Percentiles rank a stretch among this genome's conserved stretches.
These are phyloP conservation scores for Peniophora sp. DNA, from an alignment of 1,284 basidiomycete species.

Conservation along the genomic window DNA sequence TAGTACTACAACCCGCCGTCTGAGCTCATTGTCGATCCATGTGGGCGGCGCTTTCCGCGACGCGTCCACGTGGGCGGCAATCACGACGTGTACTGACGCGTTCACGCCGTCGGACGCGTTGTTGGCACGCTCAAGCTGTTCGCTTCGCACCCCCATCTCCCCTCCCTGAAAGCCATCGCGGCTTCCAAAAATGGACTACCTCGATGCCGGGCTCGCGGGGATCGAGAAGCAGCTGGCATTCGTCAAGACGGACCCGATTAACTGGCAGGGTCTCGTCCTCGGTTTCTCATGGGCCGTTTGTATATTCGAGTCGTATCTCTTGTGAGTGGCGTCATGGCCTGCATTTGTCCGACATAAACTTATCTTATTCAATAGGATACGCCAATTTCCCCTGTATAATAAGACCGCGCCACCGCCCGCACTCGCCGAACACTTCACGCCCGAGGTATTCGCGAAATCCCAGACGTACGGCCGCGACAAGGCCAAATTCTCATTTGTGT, in stretches of 20 bases:
- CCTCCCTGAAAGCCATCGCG: too few species aligned
- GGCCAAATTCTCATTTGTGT: conserved; percentile 75
- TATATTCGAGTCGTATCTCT: conserved; percentile 75
- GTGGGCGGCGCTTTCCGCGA: too few species aligned
- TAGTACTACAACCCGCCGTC: too few species aligned
- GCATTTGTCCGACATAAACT: background rate
- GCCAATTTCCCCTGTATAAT: conserved; percentile 82
- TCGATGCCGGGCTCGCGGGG: conserved; percentile 44
- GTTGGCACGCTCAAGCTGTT: too few species aligned
- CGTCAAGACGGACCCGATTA: conserved; percentile 25
- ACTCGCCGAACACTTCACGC: conserved; percentile 66
- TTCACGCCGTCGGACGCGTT: too few species aligned
- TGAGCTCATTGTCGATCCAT: too few species aligned
- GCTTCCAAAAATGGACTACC: conserved; percentile 39
- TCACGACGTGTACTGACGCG: too few species aligned
- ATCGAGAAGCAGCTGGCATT: conserved; percentile 40
- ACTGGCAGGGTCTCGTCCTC: conserved; percentile 37
- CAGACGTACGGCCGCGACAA: conserved; percentile 91
- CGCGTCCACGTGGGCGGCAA: too few species aligned
- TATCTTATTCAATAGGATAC: conserved; percentile 36
- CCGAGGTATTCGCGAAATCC: conserved; percentile 79
- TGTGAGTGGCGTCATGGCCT: conserved; percentile 38
- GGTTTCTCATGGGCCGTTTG: conserved; percentile 74
- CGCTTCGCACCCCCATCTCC: too few species aligned
- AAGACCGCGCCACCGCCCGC: conserved; percentile 72